phyloP scores from a whole-genome alignment of 1,284 basidiomycete species.

The Bondarzewia mesenterica region DNA sequence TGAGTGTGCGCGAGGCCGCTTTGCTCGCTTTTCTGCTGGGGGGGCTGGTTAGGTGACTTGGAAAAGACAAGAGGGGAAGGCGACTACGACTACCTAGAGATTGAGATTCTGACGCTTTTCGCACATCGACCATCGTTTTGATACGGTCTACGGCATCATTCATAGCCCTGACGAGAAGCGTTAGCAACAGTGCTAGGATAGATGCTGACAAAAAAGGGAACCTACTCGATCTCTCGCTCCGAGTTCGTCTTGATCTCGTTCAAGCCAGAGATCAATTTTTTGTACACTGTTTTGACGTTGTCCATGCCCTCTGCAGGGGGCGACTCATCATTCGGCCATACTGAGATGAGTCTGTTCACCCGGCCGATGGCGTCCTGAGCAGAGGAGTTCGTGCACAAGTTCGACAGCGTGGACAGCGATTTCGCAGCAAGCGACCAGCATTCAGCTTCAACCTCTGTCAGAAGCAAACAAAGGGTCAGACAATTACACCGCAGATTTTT shows the following conservation, averaged over 20 bases:
- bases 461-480: not conserved
- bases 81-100: conserved; percentile 33
- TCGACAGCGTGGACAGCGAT: conserved; percentile 46
- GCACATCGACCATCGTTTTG: conserved; percentile 57
- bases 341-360: conserved; percentile 60
- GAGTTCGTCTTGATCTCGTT: conserved; percentile 51
- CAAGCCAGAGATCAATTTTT: conserved; percentile 52
- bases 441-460: conserved; percentile 43
- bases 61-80: not conserved
- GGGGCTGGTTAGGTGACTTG: not conserved
- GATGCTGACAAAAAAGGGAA: conserved; percentile 4
- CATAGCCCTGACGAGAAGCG: conserved; percentile 43
- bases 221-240: conserved; percentile 59
- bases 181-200: conserved; percentile 5
- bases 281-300: conserved; percentile 51
- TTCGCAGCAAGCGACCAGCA: conserved; percentile 61
- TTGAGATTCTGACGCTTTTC: conserved; percentile 55
- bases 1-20: conserved; percentile 63
- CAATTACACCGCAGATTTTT: no score
- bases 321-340: conserved; percentile 65
- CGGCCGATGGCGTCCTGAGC: conserved; percentile 55
- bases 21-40: conserved; percentile 62
- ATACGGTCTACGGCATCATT: conserved; percentile 64
- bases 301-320: conserved; percentile 60
- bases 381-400: conserved; percentile 40